Conservation (phyloP, 805 yeast species). For the Myxozyma neglecta region DNA sequence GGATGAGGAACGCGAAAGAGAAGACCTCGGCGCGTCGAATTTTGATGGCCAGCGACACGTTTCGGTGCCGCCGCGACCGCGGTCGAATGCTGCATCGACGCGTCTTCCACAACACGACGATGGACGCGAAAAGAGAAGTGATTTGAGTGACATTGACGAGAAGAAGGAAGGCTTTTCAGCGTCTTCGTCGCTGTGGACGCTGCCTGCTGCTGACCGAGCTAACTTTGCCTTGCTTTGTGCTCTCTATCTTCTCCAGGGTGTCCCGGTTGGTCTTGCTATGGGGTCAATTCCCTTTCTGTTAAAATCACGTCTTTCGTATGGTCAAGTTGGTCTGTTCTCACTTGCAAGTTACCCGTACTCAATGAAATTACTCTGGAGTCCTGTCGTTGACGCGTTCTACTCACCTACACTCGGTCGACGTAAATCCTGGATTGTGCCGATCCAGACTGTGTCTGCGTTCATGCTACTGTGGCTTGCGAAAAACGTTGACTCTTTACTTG, state of each 20-base stretch:
- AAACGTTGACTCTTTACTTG: constrained; percentile 52
- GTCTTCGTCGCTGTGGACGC: constrained; percentile 27
- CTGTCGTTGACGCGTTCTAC: constrained; percentile 87
- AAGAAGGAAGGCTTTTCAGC: background rate
- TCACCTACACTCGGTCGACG: constrained; percentile 70
- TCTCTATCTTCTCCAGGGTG: constrained; percentile 86
- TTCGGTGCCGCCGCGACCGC: constrained; percentile 23
- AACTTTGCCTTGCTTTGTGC: constrained; percentile 72
- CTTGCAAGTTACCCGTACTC: constrained; percentile 95
- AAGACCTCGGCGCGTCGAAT: constrained; percentile 30
- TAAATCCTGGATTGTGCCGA: constrained; percentile 91
- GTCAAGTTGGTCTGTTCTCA: constrained; percentile 88
- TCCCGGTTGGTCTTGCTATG: constrained; percentile 93
- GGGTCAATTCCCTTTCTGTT: constrained; percentile 90
- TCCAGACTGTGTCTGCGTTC: constrained; percentile 59
- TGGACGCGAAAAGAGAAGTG: background rate
- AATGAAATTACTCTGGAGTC: constrained; percentile 90
- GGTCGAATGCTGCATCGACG: background rate
- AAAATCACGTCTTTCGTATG: constrained; percentile 76
- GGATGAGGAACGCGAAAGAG: constrained; percentile 20
- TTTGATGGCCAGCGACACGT: constrained; percentile 28
- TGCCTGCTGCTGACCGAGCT: constrained; percentile 56
- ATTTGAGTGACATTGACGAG: background rate
- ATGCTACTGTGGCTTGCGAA: constrained; percentile 67
- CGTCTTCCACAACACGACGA: constrained; percentile 19